A percentile compares a stretch with the other conserved stretches of the same genome.
phyloP scores from a whole-genome alignment of 176 grass and related monocot genomes.

The Oryza officinalis region DNA sequence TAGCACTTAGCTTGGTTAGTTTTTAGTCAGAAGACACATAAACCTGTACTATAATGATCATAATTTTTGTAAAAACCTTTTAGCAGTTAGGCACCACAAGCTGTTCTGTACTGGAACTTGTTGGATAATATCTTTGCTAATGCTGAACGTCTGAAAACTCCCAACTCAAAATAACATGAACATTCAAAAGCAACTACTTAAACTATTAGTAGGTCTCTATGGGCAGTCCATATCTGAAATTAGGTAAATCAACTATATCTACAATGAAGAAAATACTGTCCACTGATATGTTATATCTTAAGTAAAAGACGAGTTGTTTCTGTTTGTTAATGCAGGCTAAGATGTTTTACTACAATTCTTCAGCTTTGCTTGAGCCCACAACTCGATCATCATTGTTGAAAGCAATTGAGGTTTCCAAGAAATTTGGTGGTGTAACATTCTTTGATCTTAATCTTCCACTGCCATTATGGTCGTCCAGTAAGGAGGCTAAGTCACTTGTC shows the following conservation, averaged over 20 bases:
- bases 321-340: conserved; percentile 69
- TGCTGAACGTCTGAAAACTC: neutral
- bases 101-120: neutral
- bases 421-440: conserved; percentile 62
- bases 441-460: conserved; percentile 85
- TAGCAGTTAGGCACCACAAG: neutral
- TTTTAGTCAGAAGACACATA: neutral
- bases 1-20: neutral
- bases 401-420: conserved; percentile 66
- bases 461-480: conserved; percentile 66
- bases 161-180: neutral
- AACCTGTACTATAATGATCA: neutral
- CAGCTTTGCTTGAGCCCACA: conserved; percentile 60
- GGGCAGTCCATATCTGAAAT: neutral
- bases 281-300: neutral
- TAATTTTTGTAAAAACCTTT: conserved; percentile 8
- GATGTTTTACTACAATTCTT: conserved; percentile 93
- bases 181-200: neutral
- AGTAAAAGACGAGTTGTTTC: conserved; percentile 24
- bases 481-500: conserved; percentile 60
- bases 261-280: neutral
- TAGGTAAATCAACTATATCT: neutral
- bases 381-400: conserved; percentile 53
- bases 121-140: neutral
- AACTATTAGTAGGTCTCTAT: neutral